Base-by-base conservation (phyloP, 148 eudicot genomes). In the Persicaria maculosa region DNA sequence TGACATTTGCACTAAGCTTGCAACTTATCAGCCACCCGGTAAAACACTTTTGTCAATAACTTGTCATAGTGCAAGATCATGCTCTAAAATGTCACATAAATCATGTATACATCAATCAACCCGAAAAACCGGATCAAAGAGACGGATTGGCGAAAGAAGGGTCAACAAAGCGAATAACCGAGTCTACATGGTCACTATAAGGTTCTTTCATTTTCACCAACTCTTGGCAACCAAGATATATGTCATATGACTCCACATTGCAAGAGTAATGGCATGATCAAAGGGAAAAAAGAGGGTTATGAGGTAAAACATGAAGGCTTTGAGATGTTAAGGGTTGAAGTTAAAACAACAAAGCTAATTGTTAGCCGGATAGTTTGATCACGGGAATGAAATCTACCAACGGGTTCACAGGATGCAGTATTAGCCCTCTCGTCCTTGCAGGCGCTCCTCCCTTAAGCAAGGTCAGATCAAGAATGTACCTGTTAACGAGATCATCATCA, bases 391-490 rank as follows among this genome's bases (percentile, higher is more conserved):
- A 61, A 22, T 61, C 67, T 25, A 61, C 67, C 67, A 61, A 61
- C 15, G 74, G 50, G 76, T 77, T 76, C 50, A 57, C 50, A 53
- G 80, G 78, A 44, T 64, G 68, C 9, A 84, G 58, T 48, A 76
- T 78, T 47, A 84, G 69, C 22, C 86, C 84, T 77, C 84, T 76
- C 43, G 88, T 81, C 77, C 90, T 84, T 25, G 84, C 81, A 0
- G 88, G 90, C 47, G 88, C 90, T 47, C 90, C 90, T 71, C 90
- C 90, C 78, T 78, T 87, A 2, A 83, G 81, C 0, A 78, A 87
- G 40, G 84, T 79, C 44, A 85, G 74, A 80, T 87, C 90, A 68
- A 87, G 72, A 71, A 83, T 70, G 65, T 74, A 76, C 84, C 90
- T 87, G 83, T 61, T 72, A 10, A 46, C 9, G 11, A 31, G 16